Evolutionary conservation across 1,284 basidiomycete species (phyloP).

Genomic region (Apiotrichum gamsii): DNA sequence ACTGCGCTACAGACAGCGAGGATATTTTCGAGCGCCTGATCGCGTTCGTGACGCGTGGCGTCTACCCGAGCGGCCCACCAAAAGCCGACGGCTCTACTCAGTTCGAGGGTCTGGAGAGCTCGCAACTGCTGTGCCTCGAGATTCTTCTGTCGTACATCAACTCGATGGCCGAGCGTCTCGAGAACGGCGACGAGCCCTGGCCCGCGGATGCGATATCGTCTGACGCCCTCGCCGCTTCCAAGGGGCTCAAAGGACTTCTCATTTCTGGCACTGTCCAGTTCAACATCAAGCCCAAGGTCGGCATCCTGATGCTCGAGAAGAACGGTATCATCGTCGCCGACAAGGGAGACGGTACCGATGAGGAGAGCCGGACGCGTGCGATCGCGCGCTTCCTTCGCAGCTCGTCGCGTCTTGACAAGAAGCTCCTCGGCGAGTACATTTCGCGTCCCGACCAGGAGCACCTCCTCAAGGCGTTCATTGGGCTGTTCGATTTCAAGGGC

Average conservation of each 20-base stretch:
- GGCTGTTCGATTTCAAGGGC: conserved; percentile 80
- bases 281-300: conserved; percentile 92
- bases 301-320: conserved; percentile 83
- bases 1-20: conserved; percentile 94
- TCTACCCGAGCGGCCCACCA: conserved; percentile 56
- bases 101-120: conserved; percentile 59
- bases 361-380: conserved; percentile 41
- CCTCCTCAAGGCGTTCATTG: conserved; percentile 79
- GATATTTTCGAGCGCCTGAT: conserved; percentile 90
- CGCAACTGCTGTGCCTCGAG: conserved; percentile 85
- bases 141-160: conserved; percentile 79
- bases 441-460: conserved; percentile 82
- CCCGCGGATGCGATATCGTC: conserved; percentile 53
- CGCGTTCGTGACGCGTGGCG: conserved; percentile 81
- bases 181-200: conserved; percentile 63
- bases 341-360: conserved; percentile 26
- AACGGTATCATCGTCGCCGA: conserved; percentile 63
- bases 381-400: conserved; percentile 77
- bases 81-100: conserved; percentile 39
- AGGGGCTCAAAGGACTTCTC: conserved; percentile 80
- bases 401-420: conserved; percentile 84
- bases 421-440: conserved; percentile 87
- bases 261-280: conserved; percentile 79
- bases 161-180: conserved; percentile 75
- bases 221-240: conserved; percentile 62